Evolutionary conservation across 768 basidiomycete species (phyloP).

Genomic region (Agrocybe pediades): DNA sequence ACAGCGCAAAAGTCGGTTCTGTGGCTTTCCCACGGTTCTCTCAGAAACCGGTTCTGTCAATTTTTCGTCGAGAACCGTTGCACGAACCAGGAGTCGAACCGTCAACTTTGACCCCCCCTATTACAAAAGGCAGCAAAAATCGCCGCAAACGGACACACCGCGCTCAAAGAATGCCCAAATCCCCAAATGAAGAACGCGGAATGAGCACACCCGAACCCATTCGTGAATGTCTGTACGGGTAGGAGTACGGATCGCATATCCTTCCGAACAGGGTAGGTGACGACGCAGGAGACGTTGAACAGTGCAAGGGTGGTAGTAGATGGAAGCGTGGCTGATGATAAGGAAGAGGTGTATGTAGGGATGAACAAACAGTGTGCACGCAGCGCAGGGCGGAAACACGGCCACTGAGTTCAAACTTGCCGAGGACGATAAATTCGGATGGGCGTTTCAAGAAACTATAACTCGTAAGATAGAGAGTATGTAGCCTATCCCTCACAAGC

Average conservation of each 20-base stretch:
- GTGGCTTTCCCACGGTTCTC: no score
- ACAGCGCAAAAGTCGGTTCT: no score
- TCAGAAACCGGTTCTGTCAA: no score
- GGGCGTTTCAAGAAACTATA: no score
- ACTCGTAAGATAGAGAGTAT: no score
- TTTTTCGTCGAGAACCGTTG: no score
- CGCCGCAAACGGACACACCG: slow-evolving; percentile 7
- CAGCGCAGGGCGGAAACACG: no score
- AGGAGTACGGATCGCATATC: slow-evolving; percentile 10
- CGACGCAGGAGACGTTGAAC: slow-evolving; percentile 5
- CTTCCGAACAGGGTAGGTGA: slow-evolving; percentile 8
- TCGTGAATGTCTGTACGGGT: slow-evolving; percentile 11
- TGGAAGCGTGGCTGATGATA: slow-evolving; percentile 7
- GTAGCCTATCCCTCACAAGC: no score
- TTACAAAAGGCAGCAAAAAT: slow-evolving; percentile 9
- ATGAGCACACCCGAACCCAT: slow-evolving; percentile 5
- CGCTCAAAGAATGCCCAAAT: slow-evolving; percentile 6
- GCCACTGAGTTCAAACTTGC: no score
- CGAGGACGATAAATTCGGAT: no score
- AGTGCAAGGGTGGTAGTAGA: slow-evolving; percentile 8
- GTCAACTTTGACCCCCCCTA: no score
- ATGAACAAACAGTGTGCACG: slow-evolving; percentile 9
- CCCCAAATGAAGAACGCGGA: slow-evolving; percentile 12
- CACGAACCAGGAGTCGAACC: no score
- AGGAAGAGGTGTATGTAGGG: slow-evolving; percentile 9